These are phyloP conservation scores for Aurinia saxatilis DNA, from an alignment of 345 rosid genomes.

Conservation along the genomic window DNA sequence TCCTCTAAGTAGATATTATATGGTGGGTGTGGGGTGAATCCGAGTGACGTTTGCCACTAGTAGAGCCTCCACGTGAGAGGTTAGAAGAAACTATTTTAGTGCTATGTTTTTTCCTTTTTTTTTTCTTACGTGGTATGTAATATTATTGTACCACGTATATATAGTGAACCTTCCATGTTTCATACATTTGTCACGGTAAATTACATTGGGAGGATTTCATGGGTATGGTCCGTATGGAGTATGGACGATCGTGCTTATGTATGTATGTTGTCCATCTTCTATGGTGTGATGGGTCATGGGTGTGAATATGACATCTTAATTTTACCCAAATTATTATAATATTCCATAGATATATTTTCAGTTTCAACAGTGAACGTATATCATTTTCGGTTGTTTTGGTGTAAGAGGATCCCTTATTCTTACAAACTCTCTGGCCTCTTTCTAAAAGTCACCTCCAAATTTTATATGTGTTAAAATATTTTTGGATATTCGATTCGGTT, in stretches of 20 bases:
- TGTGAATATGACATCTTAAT: not conserved
- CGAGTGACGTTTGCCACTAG: conserved; percentile 19
- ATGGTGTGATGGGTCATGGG: no score
- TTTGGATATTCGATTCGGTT: no score
- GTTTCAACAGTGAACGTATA: no score
- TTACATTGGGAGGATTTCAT: not conserved
- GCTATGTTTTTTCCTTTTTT: not conserved
- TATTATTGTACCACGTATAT: not conserved
- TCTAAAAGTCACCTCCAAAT: no score
- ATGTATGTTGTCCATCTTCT: not conserved
- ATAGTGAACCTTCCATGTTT: not conserved
- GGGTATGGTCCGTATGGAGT: not conserved
- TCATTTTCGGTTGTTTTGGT: no score
- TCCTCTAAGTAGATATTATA: conserved; percentile 10
- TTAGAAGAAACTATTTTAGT: conserved; percentile 6
- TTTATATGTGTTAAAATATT: no score
- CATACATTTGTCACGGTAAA: not conserved
- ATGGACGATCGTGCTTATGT: not conserved
- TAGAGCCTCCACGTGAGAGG: conserved; percentile 21
- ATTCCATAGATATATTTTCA: not conserved
- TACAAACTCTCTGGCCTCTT: no score
- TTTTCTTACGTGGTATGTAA: not conserved
- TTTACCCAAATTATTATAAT: not conserved
- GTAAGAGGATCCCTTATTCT: no score
- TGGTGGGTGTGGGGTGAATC: conserved; percentile 20